Percentiles rank a stretch among this genome's conserved stretches.
Conservation (phyloP, 208 protist species). For the Crithidia bombi region DNA sequence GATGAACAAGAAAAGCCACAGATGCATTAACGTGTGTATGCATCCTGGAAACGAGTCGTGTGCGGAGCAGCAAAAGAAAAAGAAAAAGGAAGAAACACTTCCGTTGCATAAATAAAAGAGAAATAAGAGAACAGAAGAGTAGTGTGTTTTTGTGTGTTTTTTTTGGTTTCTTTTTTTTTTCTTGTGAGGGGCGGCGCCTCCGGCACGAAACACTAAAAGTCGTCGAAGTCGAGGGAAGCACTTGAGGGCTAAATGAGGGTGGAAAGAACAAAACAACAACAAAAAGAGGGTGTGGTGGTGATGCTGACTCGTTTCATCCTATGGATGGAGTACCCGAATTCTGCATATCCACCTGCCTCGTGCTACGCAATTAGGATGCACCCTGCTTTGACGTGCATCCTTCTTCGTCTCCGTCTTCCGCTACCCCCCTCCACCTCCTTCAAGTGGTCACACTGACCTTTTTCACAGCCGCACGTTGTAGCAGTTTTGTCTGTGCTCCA, state of each 20-base stretch:
- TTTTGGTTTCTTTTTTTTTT: constrained; percentile 1
- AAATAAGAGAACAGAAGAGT: constrained; percentile 11
- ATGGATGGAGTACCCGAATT: background rate
- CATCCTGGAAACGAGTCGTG: background rate
- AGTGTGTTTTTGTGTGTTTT: too few species aligned
- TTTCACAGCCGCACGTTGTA: background rate
- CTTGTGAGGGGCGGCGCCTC: too few species aligned
- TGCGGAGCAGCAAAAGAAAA: background rate
- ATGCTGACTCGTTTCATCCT: background rate
- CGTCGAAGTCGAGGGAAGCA: too few species aligned
- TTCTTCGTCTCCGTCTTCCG: background rate
- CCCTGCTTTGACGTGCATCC: too few species aligned
- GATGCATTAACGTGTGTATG: constrained; percentile 7
- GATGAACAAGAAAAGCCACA: background rate
- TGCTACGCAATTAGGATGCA: too few species aligned
- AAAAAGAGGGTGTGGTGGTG: too few species aligned
- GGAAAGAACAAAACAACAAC: too few species aligned
- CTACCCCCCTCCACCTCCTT: background rate
- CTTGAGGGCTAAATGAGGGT: too few species aligned
- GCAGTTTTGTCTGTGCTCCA: background rate
- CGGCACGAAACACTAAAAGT: too few species aligned
- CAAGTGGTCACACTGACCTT: too few species aligned
- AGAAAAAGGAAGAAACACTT: constrained; percentile 12
- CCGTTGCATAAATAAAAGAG: background rate
- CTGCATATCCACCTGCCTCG: too few species aligned